A percentile compares a stretch with the other conserved stretches of the same genome.
Conservation (phyloP, 2,329 filamentous ascomycete genomes). For the Lecanicillium sp. region DNA sequence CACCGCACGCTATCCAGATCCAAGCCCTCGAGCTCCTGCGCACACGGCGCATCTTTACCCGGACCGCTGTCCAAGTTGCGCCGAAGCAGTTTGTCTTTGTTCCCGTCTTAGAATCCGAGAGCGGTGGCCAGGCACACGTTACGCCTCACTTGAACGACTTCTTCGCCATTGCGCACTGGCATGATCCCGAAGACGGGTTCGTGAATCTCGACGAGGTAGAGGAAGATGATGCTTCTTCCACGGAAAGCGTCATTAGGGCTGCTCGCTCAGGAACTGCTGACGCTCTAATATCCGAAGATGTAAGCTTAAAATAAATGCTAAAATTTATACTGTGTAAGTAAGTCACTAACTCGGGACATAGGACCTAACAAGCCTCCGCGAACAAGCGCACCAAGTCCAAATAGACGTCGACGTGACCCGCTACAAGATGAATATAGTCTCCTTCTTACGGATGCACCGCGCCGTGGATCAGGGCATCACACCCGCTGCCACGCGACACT, state of each 20-base stretch:
- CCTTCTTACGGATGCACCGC: constrained; percentile 81
- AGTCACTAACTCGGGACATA: constrained; percentile 13
- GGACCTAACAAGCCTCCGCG: constrained; percentile 52
- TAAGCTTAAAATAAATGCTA: constrained; percentile 16
- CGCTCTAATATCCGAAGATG: constrained; percentile 33
- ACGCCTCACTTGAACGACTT: constrained; percentile 64
- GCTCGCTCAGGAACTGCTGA: constrained; percentile 15
- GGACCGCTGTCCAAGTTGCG: constrained; percentile 62
- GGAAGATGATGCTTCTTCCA: constrained; percentile 27
- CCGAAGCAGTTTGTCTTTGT: constrained; percentile 76
- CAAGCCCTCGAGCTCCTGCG: constrained; percentile 73
- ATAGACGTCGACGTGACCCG: constrained; percentile 70
- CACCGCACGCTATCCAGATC: constrained; percentile 70
- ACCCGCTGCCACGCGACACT: constrained; percentile 69
- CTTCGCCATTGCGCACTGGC: constrained; percentile 82
- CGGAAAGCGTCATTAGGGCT: constrained; percentile 37
- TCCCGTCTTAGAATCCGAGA: constrained; percentile 51
- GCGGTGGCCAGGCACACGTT: constrained; percentile 39
- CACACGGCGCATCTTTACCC: constrained; percentile 68
- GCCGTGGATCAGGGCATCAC: constrained; percentile 74
- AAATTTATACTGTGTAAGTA: background rate
- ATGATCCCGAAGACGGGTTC: constrained; percentile 64
- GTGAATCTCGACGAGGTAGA: constrained; percentile 61
- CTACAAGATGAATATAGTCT: constrained; percentile 80
- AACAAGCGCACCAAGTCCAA: constrained; percentile 48